phyloP scores from a whole-genome alignment of 2,329 filamentous ascomycete genomes.

The Neodidymelliopsis sp. region DNA sequence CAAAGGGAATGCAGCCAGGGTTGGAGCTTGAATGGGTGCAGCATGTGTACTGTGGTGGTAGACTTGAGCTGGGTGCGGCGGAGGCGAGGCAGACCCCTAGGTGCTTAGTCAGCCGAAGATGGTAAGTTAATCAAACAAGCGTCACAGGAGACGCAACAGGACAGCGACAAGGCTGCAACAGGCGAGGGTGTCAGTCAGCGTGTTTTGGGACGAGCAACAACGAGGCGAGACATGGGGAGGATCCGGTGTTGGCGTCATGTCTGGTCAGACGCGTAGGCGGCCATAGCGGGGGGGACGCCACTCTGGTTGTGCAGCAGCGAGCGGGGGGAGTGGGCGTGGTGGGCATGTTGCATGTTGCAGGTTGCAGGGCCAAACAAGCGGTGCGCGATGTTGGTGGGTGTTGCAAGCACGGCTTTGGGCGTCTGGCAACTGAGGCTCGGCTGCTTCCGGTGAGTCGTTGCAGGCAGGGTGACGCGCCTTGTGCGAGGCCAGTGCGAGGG shows the following conservation, averaged over 20 bases:
- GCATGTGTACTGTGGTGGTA: too few species aligned
- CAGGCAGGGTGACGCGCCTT: conserved; percentile 5
- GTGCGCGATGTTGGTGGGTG: not conserved
- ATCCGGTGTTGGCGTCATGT: conserved; percentile 5
- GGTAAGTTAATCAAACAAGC: conserved; percentile 1
- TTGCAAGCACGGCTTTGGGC: not conserved
- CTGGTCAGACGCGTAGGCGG: not conserved
- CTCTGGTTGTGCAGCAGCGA: conserved; percentile 8
- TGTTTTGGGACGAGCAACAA: not conserved
- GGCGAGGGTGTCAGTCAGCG: not conserved
- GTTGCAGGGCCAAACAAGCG: conserved; percentile 10
- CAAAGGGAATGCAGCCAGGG: not conserved
- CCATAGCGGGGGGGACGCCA: conserved; percentile 2
- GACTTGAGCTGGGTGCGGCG: too few species aligned
- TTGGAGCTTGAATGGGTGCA: not conserved
- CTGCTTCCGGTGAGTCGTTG: conserved; percentile 13
- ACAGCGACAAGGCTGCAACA: not conserved
- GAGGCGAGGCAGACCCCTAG: too few species aligned
- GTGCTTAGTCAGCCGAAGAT: conserved; percentile 4
- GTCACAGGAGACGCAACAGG: not conserved
- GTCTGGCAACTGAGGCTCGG: not conserved
- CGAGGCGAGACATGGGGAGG: conserved; percentile 6
- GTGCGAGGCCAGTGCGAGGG: too few species aligned
- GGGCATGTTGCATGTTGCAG: too few species aligned
- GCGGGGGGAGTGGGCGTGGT: too few species aligned